Evolutionary conservation across 1,284 basidiomycete genomes (phyloP), one percentile per base, ranked within the genome.

Genomic region (Calocybe gambosa): DNA sequence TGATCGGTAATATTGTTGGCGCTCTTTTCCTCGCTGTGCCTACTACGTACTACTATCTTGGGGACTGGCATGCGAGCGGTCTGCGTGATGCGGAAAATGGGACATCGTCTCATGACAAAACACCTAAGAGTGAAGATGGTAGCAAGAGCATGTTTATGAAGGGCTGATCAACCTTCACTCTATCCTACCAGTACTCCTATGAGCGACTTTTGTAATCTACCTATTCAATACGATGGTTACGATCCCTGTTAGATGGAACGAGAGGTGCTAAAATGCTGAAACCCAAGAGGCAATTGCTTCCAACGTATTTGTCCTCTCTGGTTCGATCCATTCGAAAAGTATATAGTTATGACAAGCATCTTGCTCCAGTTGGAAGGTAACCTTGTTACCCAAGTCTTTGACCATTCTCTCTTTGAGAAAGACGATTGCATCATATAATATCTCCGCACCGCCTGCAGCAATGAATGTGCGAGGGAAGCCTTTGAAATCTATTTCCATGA

Each of bases 1-100:
- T 75, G 58, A 50, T 85, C 36, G 82, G 82, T 19, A 86, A 86
- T 63, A 72, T 81, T 26, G 62, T 85, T n/a, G 84, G 84, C 7
- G 84, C 70, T 5, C 64, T 80, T 25, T 60, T 82, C 34, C 77
- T 86, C 29, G 80, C 68, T 16, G 58, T 82, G 2, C 82, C 82
- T 3, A 77, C 71, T 1, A 63, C 70, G 3, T 81, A 80, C 58
- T 80, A 80, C 62, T 77, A 76, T 53, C 67, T 82, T 2, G 51
- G 55, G 13, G 75, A 80, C 54, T 73, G 72, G 62, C 59, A 63
- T 21, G 69, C 61, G 2, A 65, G 57, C 28, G 69, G 63, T 12
- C 54, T 73, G 26, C 65, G 63, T 31, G 51, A 60, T 6, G 70
- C 65, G 2, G 75, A 77, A 53, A 48, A 54, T 13, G 51, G 49